Percentiles rank a stretch among this genome's conserved stretches.
phyloP scores from a whole-genome alignment of 2,329 filamentous ascomycete genomes.

The Botrytis sinoallii region DNA sequence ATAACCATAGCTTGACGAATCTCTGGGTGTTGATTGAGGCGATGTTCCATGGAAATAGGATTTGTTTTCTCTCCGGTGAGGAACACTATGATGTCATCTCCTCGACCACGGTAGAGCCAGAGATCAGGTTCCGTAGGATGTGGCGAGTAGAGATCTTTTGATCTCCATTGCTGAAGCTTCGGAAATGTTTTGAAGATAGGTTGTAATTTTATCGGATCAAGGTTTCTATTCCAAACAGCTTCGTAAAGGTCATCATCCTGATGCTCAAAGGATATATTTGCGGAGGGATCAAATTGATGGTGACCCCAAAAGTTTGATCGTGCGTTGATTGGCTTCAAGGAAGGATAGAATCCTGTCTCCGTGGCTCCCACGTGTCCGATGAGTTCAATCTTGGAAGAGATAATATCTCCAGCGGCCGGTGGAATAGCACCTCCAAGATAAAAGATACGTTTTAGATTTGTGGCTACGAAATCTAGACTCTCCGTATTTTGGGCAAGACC shows the following conservation, averaged over 20 bases:
- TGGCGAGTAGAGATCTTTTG: constrained; percentile 32
- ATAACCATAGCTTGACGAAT: constrained; percentile 38
- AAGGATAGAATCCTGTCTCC: constrained; percentile 10
- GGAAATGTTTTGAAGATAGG: constrained; percentile 9
- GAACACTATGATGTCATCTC: constrained; percentile 44
- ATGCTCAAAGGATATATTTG: constrained; percentile 8
- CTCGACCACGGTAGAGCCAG: constrained; percentile 41
- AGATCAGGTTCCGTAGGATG: constrained; percentile 39
- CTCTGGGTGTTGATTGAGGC: constrained; percentile 38
- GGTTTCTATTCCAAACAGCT: not conserved
- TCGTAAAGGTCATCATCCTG: constrained; percentile 10
- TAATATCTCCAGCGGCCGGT: not conserved
- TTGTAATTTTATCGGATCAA: not conserved
- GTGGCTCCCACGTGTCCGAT: not conserved
- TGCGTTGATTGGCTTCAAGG: not conserved
- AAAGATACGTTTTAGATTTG: not conserved
- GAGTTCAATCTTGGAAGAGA: constrained; percentile 12
- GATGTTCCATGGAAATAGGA: constrained; percentile 40
- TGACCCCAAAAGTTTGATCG: not conserved
- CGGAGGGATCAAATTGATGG: not conserved
- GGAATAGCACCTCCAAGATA: constrained; percentile 16
- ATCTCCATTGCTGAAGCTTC: not conserved
- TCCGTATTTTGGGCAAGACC: constrained; percentile 5
- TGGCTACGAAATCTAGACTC: constrained; percentile 3
- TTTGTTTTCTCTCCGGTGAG: constrained; percentile 46